Evolutionary conservation across 1,284 basidiomycete species (phyloP), one percentile per base, ranked within the genome.

Genomic region (Puccinia coronata): DNA sequence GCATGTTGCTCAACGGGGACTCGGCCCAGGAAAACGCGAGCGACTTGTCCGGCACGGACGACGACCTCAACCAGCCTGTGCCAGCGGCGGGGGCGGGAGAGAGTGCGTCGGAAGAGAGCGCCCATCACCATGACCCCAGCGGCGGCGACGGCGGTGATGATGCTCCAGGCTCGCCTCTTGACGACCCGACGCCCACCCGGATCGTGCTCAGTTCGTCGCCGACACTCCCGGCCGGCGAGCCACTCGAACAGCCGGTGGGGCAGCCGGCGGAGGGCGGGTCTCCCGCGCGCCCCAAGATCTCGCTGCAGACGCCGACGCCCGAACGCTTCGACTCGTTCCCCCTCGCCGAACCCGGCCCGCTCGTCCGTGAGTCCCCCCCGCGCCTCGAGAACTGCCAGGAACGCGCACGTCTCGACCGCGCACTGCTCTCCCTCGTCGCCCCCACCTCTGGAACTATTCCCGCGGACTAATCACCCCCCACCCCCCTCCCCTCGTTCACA

Each of bases 261-360:
- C 41, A 47, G 36, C 3, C 31, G 12, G 23, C 34, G 8, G n/a
- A n/a, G n/a, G n/a, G n/a, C n/a, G n/a, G n/a, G n/a, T 61, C 59
- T 9, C 63, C 63, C n/a, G 11, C 63, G 3, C 70, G 53, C 25
- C 70, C 70, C 14, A 53, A 28, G 6, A 72, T 72, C 53, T 72
- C 70, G 4, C 28, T 72, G 14, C 70, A 72, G 25, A 53, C 31
- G 2, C 72, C 72, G 2, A 74, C 72, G 3, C 72, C 72, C 2
- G 72, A 74, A 28, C 18, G 72, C 8, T 74, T 74, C 41, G 72
- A 71, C 51, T 71, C 69, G 25, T 71, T 71, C 51, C 69, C 69
- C 11, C 23, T 51, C 12, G 23, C 23, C 49, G 11, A 51, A 4
- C 12, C 49, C 49, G 12, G 12, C 4, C 11, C 8, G 12, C 11